Conservation (phyloP, 345 rosid genomes). For the Hypericum perforatum region DNA sequence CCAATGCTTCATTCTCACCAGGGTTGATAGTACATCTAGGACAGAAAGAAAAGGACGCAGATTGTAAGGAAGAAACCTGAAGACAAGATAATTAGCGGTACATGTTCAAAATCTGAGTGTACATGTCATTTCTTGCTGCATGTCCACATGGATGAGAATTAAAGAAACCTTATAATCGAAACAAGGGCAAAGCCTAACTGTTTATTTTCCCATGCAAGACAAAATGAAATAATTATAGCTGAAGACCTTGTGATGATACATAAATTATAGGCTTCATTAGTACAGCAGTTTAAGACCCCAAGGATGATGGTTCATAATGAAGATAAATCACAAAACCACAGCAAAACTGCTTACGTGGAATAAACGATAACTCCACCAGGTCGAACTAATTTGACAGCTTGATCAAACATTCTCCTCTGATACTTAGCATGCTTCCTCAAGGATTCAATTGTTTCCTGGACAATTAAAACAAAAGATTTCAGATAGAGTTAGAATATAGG, state of each 20-base stretch:
- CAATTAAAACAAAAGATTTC: constrained; percentile 4
- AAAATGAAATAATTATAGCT: too few relatives aligned
- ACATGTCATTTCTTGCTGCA: too few relatives aligned
- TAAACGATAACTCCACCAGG: constrained; percentile 89
- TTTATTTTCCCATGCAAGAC: too few relatives aligned
- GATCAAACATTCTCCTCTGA: constrained; percentile 90
- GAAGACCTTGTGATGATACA: too few relatives aligned
- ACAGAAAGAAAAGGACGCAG: not conserved
- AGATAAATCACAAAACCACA: not conserved
- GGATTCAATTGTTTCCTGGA: constrained; percentile 71
- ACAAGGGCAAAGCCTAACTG: too few relatives aligned
- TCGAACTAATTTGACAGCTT: constrained; percentile 92
- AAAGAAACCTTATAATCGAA: too few relatives aligned
- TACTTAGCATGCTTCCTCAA: constrained; percentile 76
- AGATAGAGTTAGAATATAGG: too few relatives aligned
- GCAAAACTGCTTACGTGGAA: constrained; percentile 64
- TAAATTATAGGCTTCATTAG: too few relatives aligned
- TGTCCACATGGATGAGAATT: too few relatives aligned
- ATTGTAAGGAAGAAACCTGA: not conserved
- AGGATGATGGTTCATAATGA: too few relatives aligned
- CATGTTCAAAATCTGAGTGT: too few relatives aligned
- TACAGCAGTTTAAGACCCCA: too few relatives aligned
- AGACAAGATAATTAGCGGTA: not conserved
- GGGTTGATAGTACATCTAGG: constrained; percentile 89
- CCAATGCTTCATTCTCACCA: constrained; percentile 89